These are phyloP conservation scores for Saccharomyces hybrid DNA, from an alignment of 1,139 yeast species.

Conservation along the genomic window DNA sequence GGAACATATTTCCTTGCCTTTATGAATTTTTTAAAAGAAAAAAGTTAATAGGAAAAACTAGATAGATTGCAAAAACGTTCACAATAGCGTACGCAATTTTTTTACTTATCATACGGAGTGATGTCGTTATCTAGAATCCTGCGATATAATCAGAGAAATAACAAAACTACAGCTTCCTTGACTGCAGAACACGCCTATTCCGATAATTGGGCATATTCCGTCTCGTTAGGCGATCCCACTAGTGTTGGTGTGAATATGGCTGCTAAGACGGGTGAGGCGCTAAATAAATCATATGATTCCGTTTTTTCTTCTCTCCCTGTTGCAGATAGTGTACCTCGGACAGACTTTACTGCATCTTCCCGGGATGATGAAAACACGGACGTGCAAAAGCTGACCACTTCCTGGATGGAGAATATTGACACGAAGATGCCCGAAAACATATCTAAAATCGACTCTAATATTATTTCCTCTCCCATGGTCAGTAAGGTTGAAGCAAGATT, in stretches of 20 bases:
- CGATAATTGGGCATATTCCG: neutral
- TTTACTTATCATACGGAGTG: neutral
- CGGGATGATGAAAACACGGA: neutral
- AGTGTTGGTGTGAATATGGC: neutral
- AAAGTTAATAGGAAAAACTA: neutral
- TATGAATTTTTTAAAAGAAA: neutral
- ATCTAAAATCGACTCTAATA: constrained; percentile 3
- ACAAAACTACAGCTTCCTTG: neutral
- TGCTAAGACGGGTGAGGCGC: neutral
- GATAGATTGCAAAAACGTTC: neutral
- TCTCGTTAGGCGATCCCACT: neutral
- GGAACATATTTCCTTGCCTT: neutral
- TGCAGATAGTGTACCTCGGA: neutral
- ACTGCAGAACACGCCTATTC: neutral
- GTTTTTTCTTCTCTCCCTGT: neutral
- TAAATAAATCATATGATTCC: neutral
- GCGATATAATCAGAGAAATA: neutral
- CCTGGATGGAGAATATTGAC: neutral
- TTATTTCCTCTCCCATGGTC: constrained; percentile 6
- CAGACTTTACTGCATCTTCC: neutral
- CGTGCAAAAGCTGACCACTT: neutral
- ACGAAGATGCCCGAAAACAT: constrained; percentile 5
- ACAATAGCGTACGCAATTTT: neutral
- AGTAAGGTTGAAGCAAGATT: constrained; percentile 7
- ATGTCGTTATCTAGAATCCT: neutral